These are phyloP conservation scores for Elaeis guineensis DNA, from an alignment of 176 grass and related monocot genomes.

Conservation along the genomic window DNA sequence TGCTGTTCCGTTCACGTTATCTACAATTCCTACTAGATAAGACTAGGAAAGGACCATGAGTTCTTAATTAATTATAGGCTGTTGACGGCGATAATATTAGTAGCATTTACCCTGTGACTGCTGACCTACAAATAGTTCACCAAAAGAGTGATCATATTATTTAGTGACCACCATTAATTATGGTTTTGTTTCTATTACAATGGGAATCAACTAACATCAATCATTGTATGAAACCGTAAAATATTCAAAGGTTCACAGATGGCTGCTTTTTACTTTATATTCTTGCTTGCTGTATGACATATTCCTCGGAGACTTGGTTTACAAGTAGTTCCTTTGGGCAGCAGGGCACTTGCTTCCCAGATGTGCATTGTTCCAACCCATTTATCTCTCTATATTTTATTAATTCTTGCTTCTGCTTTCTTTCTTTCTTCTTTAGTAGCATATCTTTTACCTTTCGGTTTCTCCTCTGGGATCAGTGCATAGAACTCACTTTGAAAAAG, in stretches of 20 bases:
- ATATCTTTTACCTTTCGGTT: conserved; percentile 9
- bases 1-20: no score
- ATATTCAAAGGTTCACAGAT: neutral
- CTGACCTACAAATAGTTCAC: no score
- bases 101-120: no score
- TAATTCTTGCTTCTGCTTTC: conserved; percentile 16
- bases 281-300: conserved; percentile 3
- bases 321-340: conserved; percentile 20
- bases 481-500: neutral
- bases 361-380: neutral
- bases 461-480: conserved; percentile 18
- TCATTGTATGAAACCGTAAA: no score
- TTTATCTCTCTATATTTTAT: conserved; percentile 10
- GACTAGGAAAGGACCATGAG: no score
- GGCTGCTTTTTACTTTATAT: neutral
- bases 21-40: no score
- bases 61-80: no score
- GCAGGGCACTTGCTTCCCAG: neutral
- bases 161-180: no score
- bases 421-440: neutral
- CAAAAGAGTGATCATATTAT: no score
- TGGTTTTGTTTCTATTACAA: no score
- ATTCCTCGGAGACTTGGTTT: conserved; percentile 20
- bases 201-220: no score
- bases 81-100: no score